Evolutionary conservation across 2,329 filamentous ascomycete species (phyloP), one percentile per base, ranked within the genome.

Genomic region (Verticillium nubilum): DNA sequence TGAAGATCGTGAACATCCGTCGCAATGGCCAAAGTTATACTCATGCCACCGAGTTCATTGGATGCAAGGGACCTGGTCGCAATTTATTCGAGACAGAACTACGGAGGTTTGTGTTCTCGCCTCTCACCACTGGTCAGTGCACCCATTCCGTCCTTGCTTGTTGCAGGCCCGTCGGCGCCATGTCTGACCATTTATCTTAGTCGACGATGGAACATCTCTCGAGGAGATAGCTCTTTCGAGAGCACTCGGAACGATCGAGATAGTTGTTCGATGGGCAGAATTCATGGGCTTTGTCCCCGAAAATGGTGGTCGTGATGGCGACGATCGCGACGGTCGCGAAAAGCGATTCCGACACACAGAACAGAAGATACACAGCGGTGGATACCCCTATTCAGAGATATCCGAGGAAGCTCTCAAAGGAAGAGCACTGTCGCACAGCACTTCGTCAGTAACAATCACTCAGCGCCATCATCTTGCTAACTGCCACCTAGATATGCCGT

Each of bases 341-440:
- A n/a, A 12, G 10, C 42, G n/a, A n/a, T n/a, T n/a, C n/a, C n/a
- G n/a, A n/a, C n/a, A 23, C n/a, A 50, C 42, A 10, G 42, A 50
- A 10, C n/a, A 26, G 9, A n/a, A 19, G n/a, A 15, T 50, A 7
- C n/a, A 23, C 5, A 50, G 5, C n/a, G 12, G 9, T 7, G 42
- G 42, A 9, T 50, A 50, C 12, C 42, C 42, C 1, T 50, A 50
- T 19, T 50, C 42, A 23, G 67, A 71, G 58, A 63, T 74, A 2
- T 62, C 72, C 0, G 72, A 74, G 52, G 69, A 73, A 58, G 67
- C 72, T 0, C 62, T 75, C 3, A 74, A 75, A 33, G 72, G 72
- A 7, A 67, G 65, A 53, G 66, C 68, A 0, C 60, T 74, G 7
- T 73, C 71, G 1, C 72, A 74, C 33, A 69, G 69, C 4, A 70